Evolutionary conservation across 257 asterid genomes (phyloP).

Genomic region (Nicotiana noctiflora): DNA sequence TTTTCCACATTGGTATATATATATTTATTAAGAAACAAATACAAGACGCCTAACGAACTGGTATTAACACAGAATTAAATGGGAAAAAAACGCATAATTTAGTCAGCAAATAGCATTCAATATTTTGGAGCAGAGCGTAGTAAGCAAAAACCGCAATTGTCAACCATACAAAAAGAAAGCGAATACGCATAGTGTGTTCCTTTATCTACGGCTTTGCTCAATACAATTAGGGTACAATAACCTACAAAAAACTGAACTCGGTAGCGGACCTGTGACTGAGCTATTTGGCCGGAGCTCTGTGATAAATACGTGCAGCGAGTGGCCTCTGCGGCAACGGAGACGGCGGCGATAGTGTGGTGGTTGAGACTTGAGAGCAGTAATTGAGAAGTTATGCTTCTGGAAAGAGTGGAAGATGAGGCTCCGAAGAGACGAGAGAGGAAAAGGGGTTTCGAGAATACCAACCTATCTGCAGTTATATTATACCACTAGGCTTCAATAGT

Average conservation of each 20-base stretch:
- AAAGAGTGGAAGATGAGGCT: constrained; percentile 18
- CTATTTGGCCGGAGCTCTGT: neutral
- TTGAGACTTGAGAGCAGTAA: neutral
- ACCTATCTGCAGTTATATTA: neutral
- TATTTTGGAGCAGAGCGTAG: neutral
- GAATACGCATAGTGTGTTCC: neutral
- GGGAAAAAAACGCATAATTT: neutral
- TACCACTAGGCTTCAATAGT: neutral
- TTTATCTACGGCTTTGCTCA: too few species aligned
- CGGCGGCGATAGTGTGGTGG: neutral
- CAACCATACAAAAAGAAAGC: neutral
- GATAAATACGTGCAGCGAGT: neutral
- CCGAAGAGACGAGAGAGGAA: neutral
- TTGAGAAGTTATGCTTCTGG: neutral
- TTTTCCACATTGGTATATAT: neutral
- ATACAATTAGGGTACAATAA: neutral
- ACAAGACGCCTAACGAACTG: neutral
- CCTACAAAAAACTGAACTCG: neutral
- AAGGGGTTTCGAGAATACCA: constrained; percentile 20
- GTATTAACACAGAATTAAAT: neutral
- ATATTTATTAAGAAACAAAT: neutral
- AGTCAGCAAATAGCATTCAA: neutral
- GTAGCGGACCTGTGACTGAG: neutral
- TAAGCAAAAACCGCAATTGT: neutral
- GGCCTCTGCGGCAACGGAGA: neutral